Evolutionary conservation across 148 eudicot genomes (phyloP), one percentile per base, ranked within the genome.

Genomic region (Vaccinium corymbosum): DNA sequence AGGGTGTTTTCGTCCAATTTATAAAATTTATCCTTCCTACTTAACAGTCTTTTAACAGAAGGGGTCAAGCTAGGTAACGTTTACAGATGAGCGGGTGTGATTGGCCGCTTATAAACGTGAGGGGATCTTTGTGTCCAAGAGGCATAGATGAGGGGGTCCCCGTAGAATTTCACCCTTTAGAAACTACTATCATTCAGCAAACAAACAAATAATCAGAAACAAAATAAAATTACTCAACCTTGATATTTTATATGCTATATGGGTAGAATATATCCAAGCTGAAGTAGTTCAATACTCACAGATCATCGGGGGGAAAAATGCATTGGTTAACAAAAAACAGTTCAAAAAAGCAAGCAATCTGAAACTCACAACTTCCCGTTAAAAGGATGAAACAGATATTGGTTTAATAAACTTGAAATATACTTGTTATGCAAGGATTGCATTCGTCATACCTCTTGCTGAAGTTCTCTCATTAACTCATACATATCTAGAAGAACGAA

Each of bases 401-500:
- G 17, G 56, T 42, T 73, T 72, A 55, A 38, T n/a, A 53, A 9
- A 82, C 79, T 35, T 82, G 70, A 27, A 82, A 76, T 78, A 10
- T 13, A 66, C 20, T 72, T 38, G 15, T 72, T 46, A 25, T 52
- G 52, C 25, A 78, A 46, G 48, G 50, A 25, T 11, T 27, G 50
- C 20, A 32, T 66, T 62, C 59, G 42, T 73, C 87, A 76, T 88
- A 94, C 99, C 95, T 96, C 98, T 29, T 95, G 92, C 85, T 88
- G 92, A 86, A 94, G 94, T 85, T 96, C 99, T 88, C 94, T 91
- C 98, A 96, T 94, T 70, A 94, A 91, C 89, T 96, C 99, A 83
- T 96, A 96, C 99, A 94, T 94, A 86, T 96, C 99, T 85, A 96
- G 88, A 53, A 96, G 94, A 78, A 96, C 99, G 90, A 96, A 96